These are phyloP conservation scores for Ophioceras dolichostomum DNA, from an alignment of 2,329 filamentous ascomycete species.

Conservation along the genomic window DNA sequence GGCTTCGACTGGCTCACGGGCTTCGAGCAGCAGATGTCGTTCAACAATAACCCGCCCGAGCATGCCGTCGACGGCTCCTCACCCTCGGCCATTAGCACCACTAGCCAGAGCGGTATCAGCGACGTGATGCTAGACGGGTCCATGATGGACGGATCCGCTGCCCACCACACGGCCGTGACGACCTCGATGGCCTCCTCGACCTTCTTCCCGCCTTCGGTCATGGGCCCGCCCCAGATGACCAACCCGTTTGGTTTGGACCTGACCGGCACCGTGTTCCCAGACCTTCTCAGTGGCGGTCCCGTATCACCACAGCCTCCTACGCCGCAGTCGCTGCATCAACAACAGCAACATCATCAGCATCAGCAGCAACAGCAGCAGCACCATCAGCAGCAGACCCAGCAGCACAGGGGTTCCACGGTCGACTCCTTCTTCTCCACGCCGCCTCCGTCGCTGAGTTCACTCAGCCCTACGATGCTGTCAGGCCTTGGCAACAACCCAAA, in stretches of 20 bases:
- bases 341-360: no score
- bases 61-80: constrained; percentile 85
- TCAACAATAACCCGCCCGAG: constrained; percentile 53
- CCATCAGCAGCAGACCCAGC: no score
- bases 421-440: constrained; percentile 73
- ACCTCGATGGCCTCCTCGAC: constrained; percentile 37
- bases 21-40: constrained; percentile 66
- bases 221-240: constrained; percentile 55
- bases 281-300: constrained; percentile 59
- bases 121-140: constrained; percentile 83
- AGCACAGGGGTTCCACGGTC: no score
- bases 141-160: no score
- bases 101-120: constrained; percentile 82
- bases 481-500: constrained; percentile 43
- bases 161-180: constrained; percentile 47
- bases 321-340: no score
- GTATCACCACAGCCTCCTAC: constrained; percentile 75
- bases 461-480: constrained; percentile 61
- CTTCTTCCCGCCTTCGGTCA: constrained; percentile 58
- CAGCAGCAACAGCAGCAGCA: no score
- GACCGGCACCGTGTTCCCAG: constrained; percentile 61
- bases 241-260: constrained; percentile 67
- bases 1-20: constrained; percentile 72
- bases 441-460: constrained; percentile 58
- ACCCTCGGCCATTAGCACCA: constrained; percentile 89